These are phyloP conservation scores for Sclerotinia nivalis DNA, from an alignment of 2,329 filamentous ascomycete species.

Conservation along the genomic window DNA sequence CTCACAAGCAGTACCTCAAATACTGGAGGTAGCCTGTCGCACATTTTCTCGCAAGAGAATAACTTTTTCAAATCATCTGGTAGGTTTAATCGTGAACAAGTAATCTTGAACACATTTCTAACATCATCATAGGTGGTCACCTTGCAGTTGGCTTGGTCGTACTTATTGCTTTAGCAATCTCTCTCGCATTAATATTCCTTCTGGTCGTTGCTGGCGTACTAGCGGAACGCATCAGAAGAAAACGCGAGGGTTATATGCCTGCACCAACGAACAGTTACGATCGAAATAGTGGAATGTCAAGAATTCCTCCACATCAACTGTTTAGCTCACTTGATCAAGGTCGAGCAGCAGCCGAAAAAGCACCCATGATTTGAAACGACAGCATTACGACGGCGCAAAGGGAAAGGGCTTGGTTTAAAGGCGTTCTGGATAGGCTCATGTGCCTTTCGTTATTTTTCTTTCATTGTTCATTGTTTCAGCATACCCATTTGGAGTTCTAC, in stretches of 20 bases:
- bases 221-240: constrained; percentile 74
- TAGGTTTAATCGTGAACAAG: constrained; percentile 47
- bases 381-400: constrained; percentile 34
- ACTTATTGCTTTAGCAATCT: constrained; percentile 76
- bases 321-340: constrained; percentile 40
- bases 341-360: constrained; percentile 37
- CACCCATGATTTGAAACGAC: constrained; percentile 37
- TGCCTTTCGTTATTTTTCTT: constrained; percentile 33
- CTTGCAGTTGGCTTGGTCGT: constrained; percentile 76
- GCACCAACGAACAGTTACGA: constrained; percentile 68
- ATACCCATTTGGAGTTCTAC: constrained; percentile 34
- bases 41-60: constrained; percentile 79
- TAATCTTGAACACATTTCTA: constrained; percentile 30
- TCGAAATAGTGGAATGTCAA: constrained; percentile 57
- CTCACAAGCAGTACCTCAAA: constrained; percentile 70
- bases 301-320: constrained; percentile 61
- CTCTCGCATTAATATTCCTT: constrained; percentile 74
- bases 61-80: constrained; percentile 68
- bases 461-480: constrained; percentile 36
- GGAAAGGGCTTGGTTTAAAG: constrained; percentile 30
- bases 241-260: constrained; percentile 76
- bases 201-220: constrained; percentile 74
- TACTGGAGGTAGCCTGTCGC: constrained; percentile 71
- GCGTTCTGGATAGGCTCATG: constrained; percentile 40
- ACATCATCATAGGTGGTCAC: constrained; percentile 48